phyloP scores from a whole-genome alignment of 768 basidiomycete genomes.

The Trametes cinnabarina region DNA sequence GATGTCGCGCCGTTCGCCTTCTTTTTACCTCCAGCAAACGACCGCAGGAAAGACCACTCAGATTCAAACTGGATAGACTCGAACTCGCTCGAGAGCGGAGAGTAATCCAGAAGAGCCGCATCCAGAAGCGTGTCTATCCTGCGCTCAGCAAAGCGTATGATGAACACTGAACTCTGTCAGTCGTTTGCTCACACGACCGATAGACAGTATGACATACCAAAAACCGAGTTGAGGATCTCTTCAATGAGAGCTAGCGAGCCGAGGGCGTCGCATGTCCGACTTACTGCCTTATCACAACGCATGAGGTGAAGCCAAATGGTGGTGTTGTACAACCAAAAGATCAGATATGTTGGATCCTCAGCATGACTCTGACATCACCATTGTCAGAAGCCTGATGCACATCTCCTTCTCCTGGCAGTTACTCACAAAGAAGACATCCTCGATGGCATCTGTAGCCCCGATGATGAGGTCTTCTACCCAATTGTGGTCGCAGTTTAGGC shows the following conservation, averaged over 20 bases:
- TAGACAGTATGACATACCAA: conserved; percentile 54
- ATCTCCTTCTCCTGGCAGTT: not conserved
- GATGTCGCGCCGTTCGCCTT: conserved; percentile 20
- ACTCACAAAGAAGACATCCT: conserved; percentile 89
- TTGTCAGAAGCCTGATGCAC: not conserved
- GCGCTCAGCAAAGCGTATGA: conserved; percentile 89
- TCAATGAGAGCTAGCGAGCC: conserved; percentile 84
- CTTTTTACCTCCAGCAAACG: conserved; percentile 67
- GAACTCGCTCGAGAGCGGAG: conserved; percentile 72
- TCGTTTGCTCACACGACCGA: not conserved
- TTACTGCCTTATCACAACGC: conserved; percentile 78
- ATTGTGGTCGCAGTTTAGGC: conserved; percentile 80
- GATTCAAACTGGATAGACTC: conserved; percentile 90
- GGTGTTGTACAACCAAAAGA: conserved; percentile 95
- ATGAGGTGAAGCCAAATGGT: conserved; percentile 90
- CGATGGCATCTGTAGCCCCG: conserved; percentile 88
- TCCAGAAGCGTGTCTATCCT: conserved; percentile 87
- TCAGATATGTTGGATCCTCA: conserved; percentile 81
- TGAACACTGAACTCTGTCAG: conserved; percentile 62
- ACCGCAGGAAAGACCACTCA: conserved; percentile 89
- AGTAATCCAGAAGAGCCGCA: conserved; percentile 75
- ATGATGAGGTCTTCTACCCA: conserved; percentile 94
- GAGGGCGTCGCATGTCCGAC: conserved; percentile 76
- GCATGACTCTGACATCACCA: conserved; percentile 59
- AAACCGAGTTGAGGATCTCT: conserved; percentile 92